phyloP scores from a whole-genome alignment of 768 basidiomycete species.

The Tricholoma hemisulphureum region DNA sequence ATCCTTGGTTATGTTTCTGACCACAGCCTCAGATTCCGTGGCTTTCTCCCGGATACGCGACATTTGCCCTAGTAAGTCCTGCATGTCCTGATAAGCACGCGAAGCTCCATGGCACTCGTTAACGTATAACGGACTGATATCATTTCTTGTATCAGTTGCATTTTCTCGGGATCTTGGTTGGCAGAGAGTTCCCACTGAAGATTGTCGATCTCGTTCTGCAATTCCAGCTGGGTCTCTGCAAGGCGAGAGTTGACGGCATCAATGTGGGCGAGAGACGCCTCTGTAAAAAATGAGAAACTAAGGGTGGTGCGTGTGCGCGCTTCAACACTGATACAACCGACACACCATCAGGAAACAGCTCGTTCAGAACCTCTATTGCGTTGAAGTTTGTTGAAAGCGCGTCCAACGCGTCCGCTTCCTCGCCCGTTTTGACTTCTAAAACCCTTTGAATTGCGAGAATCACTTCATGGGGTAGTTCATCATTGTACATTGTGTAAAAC shows the following conservation, averaged over 20 bases:
- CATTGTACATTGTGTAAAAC: conserved; percentile 34
- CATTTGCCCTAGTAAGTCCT: conserved; percentile 96
- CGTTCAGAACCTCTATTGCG: conserved; percentile 58
- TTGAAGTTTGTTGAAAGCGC: conserved; percentile 56
- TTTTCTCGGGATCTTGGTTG: conserved; percentile 84
- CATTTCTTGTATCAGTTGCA: conserved; percentile 93
- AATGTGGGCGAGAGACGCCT: conserved; percentile 71
- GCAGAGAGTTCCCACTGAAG: conserved; percentile 65
- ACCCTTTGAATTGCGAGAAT: conserved; percentile 70
- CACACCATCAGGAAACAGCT: conserved; percentile 78
- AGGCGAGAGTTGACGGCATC: conserved; percentile 70
- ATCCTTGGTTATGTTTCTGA: conserved; percentile 92
- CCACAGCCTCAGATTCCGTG: conserved; percentile 94
- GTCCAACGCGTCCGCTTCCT: conserved; percentile 56
- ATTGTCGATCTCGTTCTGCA: conserved; percentile 69
- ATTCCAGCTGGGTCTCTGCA: conserved; percentile 61
- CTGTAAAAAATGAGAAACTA: conserved; percentile 38
- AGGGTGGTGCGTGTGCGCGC: conserved; percentile 21
- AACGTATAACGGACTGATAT: conserved; percentile 66
- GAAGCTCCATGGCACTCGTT: background rate
- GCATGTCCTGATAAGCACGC: conserved; percentile 9
- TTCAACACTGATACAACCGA: conserved; percentile 3
- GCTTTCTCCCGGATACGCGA: conserved; percentile 95
- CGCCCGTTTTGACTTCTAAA: conserved; percentile 49
- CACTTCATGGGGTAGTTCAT: conserved; percentile 65